Conservation (phyloP, 1,284 basidiomycete genomes). For the Calocybe gambosa region DNA sequence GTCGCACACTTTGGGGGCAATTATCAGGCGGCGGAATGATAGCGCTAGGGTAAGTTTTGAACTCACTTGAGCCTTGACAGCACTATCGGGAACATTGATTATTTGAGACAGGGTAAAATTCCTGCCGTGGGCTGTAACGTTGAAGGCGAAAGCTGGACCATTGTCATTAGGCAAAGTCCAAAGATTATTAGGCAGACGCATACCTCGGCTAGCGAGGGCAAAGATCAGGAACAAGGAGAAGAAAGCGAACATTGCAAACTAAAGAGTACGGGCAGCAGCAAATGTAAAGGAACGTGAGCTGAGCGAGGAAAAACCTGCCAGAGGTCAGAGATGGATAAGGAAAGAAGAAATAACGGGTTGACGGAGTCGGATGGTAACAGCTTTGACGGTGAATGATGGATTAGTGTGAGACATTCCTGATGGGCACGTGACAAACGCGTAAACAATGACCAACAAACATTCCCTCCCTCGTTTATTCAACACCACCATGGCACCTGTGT, state of each 20-base stretch:
- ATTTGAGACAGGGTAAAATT: conserved; percentile 40
- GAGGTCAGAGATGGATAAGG: conserved; percentile 23
- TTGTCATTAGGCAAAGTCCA: not conserved
- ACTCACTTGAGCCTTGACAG: conserved; percentile 37
- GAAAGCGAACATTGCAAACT: conserved; percentile 26
- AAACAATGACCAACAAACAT: conserved; percentile 25
- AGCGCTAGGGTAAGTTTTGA: not conserved
- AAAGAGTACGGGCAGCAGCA: conserved; percentile 9
- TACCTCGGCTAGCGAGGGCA: conserved; percentile 52
- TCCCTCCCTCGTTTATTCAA: conserved; percentile 18
- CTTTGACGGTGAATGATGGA: not conserved
- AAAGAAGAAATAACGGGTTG: conserved; percentile 1
- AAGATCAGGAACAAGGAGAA: conserved; percentile 28
- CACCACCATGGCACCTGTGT: conserved; percentile 30
- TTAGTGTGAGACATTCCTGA: not conserved
- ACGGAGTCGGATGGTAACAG: not conserved
- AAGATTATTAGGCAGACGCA: conserved; percentile 7
- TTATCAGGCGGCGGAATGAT: not conserved
- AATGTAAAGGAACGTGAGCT: conserved; percentile 15
- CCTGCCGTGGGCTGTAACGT: conserved; percentile 38
- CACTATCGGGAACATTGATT: conserved; percentile 35
- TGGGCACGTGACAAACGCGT: conserved; percentile 28
- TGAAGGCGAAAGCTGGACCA: conserved; percentile 41
- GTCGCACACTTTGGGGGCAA: conserved; percentile 34
- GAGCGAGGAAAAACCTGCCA: conserved; percentile 27